Conservation (phyloP, 2,329 filamentous ascomycete genomes). For the Fusarium aywerte region DNA sequence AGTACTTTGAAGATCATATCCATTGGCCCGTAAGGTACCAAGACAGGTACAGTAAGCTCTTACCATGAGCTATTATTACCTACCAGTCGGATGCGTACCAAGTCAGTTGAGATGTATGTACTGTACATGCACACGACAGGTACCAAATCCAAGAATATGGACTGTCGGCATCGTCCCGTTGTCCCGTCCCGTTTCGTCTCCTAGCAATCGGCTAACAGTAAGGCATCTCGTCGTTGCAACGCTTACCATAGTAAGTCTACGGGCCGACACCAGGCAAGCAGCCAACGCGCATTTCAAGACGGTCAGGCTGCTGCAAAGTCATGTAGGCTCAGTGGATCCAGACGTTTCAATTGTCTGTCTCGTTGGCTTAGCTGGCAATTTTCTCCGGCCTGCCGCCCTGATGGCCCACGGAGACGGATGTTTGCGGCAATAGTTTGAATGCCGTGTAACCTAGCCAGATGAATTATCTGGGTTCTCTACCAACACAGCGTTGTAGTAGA, state of each 20-base stretch:
- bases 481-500: background rate
- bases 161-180: slow-evolving; percentile 3
- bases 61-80: background rate
- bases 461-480: background rate
- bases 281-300: slow-evolving; percentile 21
- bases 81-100: slow-evolving; percentile 19
- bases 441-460: slow-evolving; percentile 17
- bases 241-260: background rate
- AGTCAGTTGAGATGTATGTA: background rate
- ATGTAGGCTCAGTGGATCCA: slow-evolving; percentile 7
- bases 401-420: slow-evolving; percentile 3
- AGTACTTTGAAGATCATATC: slow-evolving; percentile 13
- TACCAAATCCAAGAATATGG: slow-evolving; percentile 21
- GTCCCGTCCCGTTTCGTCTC: slow-evolving; percentile 4
- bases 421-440: slow-evolving; percentile 22
- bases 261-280: slow-evolving; percentile 5
- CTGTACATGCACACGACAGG: background rate
- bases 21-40: background rate
- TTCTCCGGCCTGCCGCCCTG: background rate
- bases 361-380: background rate
- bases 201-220: background rate
- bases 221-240: background rate
- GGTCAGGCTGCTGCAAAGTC: slow-evolving; percentile 12
- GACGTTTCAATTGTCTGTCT: background rate
- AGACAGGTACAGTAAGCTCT: background rate